Conservation (phyloP, 2,329 filamentous ascomycete species). For the Fusarium verrucosum region DNA sequence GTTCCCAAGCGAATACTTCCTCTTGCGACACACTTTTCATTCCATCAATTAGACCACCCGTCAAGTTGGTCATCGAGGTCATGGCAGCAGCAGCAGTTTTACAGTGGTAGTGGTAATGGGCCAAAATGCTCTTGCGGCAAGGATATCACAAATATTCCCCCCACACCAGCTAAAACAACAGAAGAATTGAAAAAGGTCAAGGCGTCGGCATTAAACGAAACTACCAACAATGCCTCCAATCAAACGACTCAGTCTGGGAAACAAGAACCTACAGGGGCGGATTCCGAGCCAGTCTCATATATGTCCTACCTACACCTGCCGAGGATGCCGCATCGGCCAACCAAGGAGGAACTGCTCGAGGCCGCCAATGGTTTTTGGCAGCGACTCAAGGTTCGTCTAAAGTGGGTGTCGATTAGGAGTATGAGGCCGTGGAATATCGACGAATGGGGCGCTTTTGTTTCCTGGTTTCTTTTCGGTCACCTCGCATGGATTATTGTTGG, state of each 20-base stretch:
- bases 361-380: slow-evolving; percentile 95
- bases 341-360: slow-evolving; percentile 90
- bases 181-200: slow-evolving; percentile 30
- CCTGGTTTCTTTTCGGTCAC: slow-evolving; percentile 94
- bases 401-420: slow-evolving; percentile 96
- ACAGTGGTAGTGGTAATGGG: slow-evolving; percentile 28
- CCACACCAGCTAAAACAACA: slow-evolving; percentile 17
- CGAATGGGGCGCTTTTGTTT: slow-evolving; percentile 93
- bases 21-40: slow-evolving; percentile 1
- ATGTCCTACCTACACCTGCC: slow-evolving; percentile 68
- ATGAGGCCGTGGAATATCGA: slow-evolving; percentile 94
- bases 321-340: slow-evolving; percentile 85
- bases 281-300: slow-evolving; percentile 58
- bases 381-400: slow-evolving; percentile 88
- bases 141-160: slow-evolving; percentile 15
- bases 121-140: slow-evolving; percentile 43
- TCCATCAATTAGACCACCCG: background rate
- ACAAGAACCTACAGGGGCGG: slow-evolving; percentile 14
- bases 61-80: slow-evolving; percentile 3
- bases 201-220: slow-evolving; percentile 16
- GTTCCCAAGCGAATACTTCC: slow-evolving; percentile 9
- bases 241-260: slow-evolving; percentile 10
- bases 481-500: slow-evolving; percentile 95
- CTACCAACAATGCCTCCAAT: slow-evolving; percentile 17
- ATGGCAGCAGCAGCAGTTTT: slow-evolving; percentile 27